These are phyloP conservation scores for Lachnellula occidentalis DNA, from an alignment of 2,329 filamentous ascomycete genomes.

Conservation along the genomic window DNA sequence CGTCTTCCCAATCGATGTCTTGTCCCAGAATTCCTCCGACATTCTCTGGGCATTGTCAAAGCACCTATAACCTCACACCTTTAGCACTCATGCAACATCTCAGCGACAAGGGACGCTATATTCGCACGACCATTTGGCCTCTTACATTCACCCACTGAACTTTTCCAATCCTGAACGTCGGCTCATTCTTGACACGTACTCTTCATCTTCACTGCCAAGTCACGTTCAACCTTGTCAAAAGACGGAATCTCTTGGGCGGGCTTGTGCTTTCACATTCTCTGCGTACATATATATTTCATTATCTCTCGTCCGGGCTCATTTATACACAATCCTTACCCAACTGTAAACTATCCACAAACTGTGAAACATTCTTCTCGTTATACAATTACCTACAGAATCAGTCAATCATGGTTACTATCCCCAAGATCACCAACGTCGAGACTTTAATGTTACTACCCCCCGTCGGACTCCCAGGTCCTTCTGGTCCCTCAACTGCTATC, in stretches of 20 bases:
- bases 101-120: not conserved
- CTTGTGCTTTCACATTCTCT: not conserved
- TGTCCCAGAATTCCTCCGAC: not conserved
- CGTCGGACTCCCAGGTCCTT: too few relatives aligned
- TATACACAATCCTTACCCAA: not conserved
- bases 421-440: not conserved
- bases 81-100: not conserved
- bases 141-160: not conserved
- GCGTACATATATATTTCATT: not conserved
- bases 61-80: not conserved
- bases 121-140: not conserved
- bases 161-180: too few relatives aligned
- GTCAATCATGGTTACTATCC: not conserved
- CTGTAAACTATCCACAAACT: not conserved
- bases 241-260: not conserved
- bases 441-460: too few relatives aligned
- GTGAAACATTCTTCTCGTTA: not conserved
- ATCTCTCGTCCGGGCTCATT: not conserved
- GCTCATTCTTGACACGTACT: not conserved
- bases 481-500: too few relatives aligned
- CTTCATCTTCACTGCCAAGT: not conserved
- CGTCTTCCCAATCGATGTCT: not conserved
- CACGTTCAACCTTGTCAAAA: not conserved
- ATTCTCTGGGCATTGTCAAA: not conserved
- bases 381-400: not conserved